Conservation (phyloP, 2,329 filamentous ascomycete species). For the Fusarium nygamai region DNA sequence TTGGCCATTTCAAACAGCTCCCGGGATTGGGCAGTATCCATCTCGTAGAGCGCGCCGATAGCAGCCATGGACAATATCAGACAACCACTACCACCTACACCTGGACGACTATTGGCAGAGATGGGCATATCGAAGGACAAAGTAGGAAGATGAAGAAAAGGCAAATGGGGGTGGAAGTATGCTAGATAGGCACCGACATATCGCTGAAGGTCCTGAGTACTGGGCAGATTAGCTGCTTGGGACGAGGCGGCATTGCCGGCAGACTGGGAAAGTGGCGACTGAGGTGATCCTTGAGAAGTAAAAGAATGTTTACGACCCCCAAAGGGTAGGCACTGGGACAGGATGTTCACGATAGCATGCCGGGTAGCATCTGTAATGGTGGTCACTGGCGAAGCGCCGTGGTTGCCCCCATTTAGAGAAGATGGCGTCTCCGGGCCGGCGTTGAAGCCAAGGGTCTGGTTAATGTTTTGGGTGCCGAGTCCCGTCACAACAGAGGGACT, state of each 20-base stretch:
- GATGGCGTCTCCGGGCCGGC: slow-evolving; percentile 77
- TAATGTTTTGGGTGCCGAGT: slow-evolving; percentile 68
- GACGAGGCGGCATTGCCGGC: slow-evolving; percentile 60
- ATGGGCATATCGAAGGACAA: slow-evolving; percentile 87
- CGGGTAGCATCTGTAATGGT: slow-evolving; percentile 74
- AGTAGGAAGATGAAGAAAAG: slow-evolving; percentile 93
- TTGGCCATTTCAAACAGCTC: slow-evolving; percentile 93
- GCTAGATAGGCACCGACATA: slow-evolving; percentile 91
- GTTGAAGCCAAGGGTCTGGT: slow-evolving; percentile 72
- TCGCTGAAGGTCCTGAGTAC: slow-evolving; percentile 85
- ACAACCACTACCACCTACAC: slow-evolving; percentile 83
- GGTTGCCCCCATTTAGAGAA: slow-evolving; percentile 73
- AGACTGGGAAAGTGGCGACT: slow-evolving; percentile 62
- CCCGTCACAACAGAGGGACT: slow-evolving; percentile 77
- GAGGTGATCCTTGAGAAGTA: slow-evolving; percentile 63
- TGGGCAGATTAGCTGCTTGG: slow-evolving; percentile 73
- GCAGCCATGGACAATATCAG: slow-evolving; percentile 85
- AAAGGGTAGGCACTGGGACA: slow-evolving; percentile 66
- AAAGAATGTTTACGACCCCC: slow-evolving; percentile 72
- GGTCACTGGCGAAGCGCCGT: slow-evolving; percentile 67
- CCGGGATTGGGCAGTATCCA: slow-evolving; percentile 80
- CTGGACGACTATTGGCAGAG: slow-evolving; percentile 69
- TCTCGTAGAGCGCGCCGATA: slow-evolving; percentile 85
- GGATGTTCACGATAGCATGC: slow-evolving; percentile 67
- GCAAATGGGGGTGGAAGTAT: slow-evolving; percentile 92